Conservation (phyloP, 2,329 filamentous ascomycete species). For the Fusarium domesticum region DNA sequence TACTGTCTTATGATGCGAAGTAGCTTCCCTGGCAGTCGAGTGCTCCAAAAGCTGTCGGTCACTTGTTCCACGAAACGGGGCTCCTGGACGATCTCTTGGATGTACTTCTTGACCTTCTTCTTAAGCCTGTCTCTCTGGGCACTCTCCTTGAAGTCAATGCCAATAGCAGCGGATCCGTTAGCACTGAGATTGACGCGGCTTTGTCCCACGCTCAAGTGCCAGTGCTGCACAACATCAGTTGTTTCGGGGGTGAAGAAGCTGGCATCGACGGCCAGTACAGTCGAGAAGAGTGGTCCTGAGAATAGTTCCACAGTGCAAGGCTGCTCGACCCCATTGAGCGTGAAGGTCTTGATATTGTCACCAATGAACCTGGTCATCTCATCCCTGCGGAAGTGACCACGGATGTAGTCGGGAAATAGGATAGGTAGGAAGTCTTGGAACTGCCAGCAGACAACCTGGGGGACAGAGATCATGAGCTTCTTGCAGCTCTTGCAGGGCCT, state of each 20-base stretch:
- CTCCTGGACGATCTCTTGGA: constrained; percentile 48
- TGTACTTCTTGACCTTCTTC: constrained; percentile 47
- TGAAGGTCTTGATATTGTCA: constrained; percentile 49
- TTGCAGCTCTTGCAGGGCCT: constrained; percentile 56
- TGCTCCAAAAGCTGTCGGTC: constrained; percentile 46
- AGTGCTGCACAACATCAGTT: constrained; percentile 49
- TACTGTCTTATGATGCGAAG: constrained; percentile 49
- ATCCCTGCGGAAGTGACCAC: constrained; percentile 49
- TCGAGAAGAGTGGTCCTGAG: constrained; percentile 44
- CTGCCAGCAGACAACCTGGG: constrained; percentile 57
- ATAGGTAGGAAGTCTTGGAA: constrained; percentile 53
- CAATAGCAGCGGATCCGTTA: constrained; percentile 48
- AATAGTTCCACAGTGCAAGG: constrained; percentile 47
- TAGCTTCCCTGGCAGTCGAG: constrained; percentile 45
- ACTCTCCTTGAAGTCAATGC: constrained; percentile 43
- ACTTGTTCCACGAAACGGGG: constrained; percentile 48
- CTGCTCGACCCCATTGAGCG: constrained; percentile 39
- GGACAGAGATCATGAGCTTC: constrained; percentile 48
- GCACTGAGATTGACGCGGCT: constrained; percentile 41
- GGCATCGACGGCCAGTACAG: constrained; percentile 46
- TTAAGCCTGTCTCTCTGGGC: constrained; percentile 45
- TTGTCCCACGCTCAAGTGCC: constrained; percentile 41
- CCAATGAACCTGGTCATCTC: constrained; percentile 47
- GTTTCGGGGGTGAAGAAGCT: constrained; percentile 52
- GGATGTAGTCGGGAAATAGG: constrained; percentile 52